Evolutionary conservation across 495 filamentous ascomycete species (phyloP), one percentile per base, ranked within the genome.

Genomic region (Rhizodiscina lignyota): DNA sequence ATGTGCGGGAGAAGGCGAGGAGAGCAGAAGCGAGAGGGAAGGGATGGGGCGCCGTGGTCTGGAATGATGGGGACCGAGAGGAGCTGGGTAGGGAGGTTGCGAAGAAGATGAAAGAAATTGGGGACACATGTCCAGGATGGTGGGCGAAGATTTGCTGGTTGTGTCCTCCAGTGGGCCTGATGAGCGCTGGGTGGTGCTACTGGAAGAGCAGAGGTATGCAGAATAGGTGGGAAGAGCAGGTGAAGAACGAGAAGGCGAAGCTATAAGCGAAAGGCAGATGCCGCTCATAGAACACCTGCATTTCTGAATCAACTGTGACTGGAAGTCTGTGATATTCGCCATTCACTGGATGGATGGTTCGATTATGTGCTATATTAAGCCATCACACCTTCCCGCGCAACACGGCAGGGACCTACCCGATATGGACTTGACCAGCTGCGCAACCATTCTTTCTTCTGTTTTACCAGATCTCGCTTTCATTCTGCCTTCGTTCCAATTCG

Each of bases 51-150:
- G 66, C 78, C 10, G 80, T 93, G 28, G 68, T 96, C 11, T 77
- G 74, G 76, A 97, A 97, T 64, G 86, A 94, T 62, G 69, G 67
- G 2, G 72, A 64, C 18, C 72, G 57, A 49, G 72, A 69, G 24
- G 69, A 83, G 34, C 50, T 96, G 47, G 62, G 66, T 54, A 42
- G 35, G 27, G 74, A 83, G 50, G 58, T 96, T 1, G 55, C 59
- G 35, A 59, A 53, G 38, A 76, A 72, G 4, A 68, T 91, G 62
- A 39, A 36, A 10, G 68, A 62, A 41, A 58, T 94, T n/a, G 55
- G 54, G 47, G 62, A 38, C 36, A 53, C 54, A 17, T 83, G 79
- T 57, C 78, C 80, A 26, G 51, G 62, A 34, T 85, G 81, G 82
- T 94, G 89, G 89, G 67, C 62, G 16, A 78, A 70, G 74, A 38